Percentiles rank a stretch among this genome's conserved stretches.
phyloP scores from a whole-genome alignment of 108 stramenopile species.

The Mediolabrus comicus region DNA sequence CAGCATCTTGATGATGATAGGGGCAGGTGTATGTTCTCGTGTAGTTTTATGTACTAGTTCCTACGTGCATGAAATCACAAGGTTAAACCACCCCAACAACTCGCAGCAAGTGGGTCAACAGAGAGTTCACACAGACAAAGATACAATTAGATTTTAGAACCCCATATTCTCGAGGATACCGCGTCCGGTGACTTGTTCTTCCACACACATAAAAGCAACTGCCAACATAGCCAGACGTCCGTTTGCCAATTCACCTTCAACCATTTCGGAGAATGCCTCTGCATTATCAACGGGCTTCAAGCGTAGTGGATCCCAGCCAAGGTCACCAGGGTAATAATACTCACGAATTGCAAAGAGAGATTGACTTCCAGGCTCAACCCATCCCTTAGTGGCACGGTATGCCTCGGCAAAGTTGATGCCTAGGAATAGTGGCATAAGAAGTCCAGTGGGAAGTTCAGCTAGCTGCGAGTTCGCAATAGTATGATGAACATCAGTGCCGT shows the following conservation, averaged over 20 bases:
- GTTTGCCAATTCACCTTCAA: constrained; percentile 45
- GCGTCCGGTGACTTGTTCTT: constrained; percentile 34
- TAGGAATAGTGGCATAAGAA: constrained; percentile 39
- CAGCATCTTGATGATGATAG: too few species aligned
- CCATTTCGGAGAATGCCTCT: constrained; percentile 33
- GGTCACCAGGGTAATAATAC: constrained; percentile 59
- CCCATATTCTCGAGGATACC: constrained; percentile 29
- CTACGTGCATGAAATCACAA: too few species aligned
- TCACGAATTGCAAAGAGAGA: constrained; percentile 49
- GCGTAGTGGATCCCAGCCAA: constrained; percentile 57
- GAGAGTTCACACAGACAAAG: too few species aligned
- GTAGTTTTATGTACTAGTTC: too few species aligned
- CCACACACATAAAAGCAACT: constrained; percentile 33
- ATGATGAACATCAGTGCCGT: constrained; percentile 45
- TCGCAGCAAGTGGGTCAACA: too few species aligned
- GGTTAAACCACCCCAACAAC: too few species aligned
- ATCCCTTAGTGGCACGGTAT: constrained; percentile 28
- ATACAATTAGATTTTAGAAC: constrained; percentile 11
- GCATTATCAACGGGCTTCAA: constrained; percentile 48
- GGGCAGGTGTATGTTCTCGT: too few species aligned
- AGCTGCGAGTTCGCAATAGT: constrained; percentile 59
- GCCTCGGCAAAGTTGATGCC: constrained; percentile 45
- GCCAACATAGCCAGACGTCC: constrained; percentile 67
- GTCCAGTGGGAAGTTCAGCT: constrained; percentile 32
- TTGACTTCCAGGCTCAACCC: constrained; percentile 34